Evolutionary conservation across 805 yeast species (phyloP), one percentile per base, ranked within the genome.

Genomic region (Barnettozyma botsteinii): DNA sequence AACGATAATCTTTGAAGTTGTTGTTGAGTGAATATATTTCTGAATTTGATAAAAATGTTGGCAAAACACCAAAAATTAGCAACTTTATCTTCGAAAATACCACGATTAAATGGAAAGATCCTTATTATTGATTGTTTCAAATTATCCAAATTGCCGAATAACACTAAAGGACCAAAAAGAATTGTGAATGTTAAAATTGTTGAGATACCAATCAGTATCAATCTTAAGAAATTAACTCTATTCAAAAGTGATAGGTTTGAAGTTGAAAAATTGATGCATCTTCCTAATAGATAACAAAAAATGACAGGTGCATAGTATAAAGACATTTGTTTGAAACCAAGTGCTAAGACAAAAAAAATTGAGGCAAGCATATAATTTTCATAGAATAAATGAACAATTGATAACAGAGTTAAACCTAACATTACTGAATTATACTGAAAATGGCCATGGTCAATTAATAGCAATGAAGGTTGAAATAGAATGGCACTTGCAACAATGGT

Each of bases 51-150:
- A 10, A 87, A 47, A 1, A 83, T 67, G 59, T 93, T 93, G 2
- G 88, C 67, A n/a, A 95, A 81, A 61, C 98, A 89, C 99, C 99
- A 93, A 54, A 93, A 83, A 57, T 89, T 93, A 29, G 96, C 96
- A 13, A 93, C 98, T 59, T 93, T 93, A 57, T 93, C 98, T 60
- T 93, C 98, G 71, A 94, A 93, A 7, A 93, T 70, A 1, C 98
- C 98, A 56, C 98, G 73, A 33, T 79, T 75, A 50, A 93, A 91
- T 1, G 99, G 98, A 60, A 93, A 93, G 23, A 91, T 81, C 47
- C 98, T 73, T 31, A 85, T 94, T 21, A 61, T 47, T 1, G 82
- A 56, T 50, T 79, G 81, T 4, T 56, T 42, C 2, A 73, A 44
- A 28, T 65, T 67, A 2, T 50, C 43, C 2, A 61, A 14, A 12